These are phyloP conservation scores for Crithidia sp. DNA, from an alignment of 208 protist genomes.

Conservation along the genomic window DNA sequence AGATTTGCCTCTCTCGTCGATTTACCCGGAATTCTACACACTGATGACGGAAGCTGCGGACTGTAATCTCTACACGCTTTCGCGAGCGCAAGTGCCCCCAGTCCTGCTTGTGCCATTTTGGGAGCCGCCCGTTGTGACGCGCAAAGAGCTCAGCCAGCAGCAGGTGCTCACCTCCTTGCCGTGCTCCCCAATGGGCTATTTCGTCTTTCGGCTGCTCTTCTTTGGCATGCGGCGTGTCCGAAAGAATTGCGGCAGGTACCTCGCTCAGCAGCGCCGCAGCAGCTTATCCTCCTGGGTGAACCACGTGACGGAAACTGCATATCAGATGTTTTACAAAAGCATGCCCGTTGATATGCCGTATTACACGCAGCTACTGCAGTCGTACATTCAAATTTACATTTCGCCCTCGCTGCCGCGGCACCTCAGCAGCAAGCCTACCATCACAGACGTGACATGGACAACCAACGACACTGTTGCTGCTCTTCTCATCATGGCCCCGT, in stretches of 20 bases:
- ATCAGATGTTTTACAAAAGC: slow-evolving; percentile 7
- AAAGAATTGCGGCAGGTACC: slow-evolving; percentile 6
- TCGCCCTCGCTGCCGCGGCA: slow-evolving; percentile 29
- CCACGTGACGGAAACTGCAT: not conserved
- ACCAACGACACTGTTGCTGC: slow-evolving; percentile 41
- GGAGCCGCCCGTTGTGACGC: slow-evolving; percentile 76
- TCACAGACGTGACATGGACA: slow-evolving; percentile 54
- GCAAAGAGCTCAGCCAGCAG: slow-evolving; percentile 58
- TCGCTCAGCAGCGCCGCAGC: not conserved
- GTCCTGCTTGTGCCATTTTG: slow-evolving; percentile 82
- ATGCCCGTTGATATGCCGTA: slow-evolving; percentile 33
- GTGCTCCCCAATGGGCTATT: slow-evolving; percentile 78
- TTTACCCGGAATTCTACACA: slow-evolving; percentile 61
- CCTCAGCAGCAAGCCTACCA: slow-evolving; percentile 15
- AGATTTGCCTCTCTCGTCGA: slow-evolving; percentile 65
- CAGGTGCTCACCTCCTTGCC: slow-evolving; percentile 72
- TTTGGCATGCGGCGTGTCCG: slow-evolving; percentile 48
- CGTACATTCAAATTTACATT: slow-evolving; percentile 36
- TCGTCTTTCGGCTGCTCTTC: slow-evolving; percentile 70
- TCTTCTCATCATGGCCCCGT: slow-evolving; percentile 45
- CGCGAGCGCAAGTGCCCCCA: slow-evolving; percentile 53
- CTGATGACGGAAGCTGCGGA: slow-evolving; percentile 62
- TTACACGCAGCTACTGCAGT: slow-evolving; percentile 34
- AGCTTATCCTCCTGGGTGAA: slow-evolving; percentile 7
- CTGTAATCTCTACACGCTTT: slow-evolving; percentile 56